Conservation (phyloP, 2,329 filamentous ascomycete genomes). For the Coniochaeta ligniaria region DNA sequence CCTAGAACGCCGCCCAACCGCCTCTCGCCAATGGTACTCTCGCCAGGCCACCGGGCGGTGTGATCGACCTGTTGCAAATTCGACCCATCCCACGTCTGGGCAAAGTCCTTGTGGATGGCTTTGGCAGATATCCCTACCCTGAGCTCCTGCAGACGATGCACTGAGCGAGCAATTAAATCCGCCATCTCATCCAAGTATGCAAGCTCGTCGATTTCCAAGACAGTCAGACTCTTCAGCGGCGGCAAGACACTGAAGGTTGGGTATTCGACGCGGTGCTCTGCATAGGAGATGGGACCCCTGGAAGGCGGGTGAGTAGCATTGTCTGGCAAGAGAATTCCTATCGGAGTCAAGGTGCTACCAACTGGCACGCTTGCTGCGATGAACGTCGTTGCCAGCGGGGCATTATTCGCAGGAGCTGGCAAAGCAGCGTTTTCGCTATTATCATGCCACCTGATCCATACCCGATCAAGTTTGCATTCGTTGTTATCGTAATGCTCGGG, state of each 20-base stretch:
- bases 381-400: neutral
- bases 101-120: conserved; percentile 41
- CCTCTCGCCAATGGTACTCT: conserved; percentile 51
- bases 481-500: conserved; percentile 52
- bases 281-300: conserved; percentile 35
- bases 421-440: conserved; percentile 42
- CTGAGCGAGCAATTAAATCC: conserved; percentile 65
- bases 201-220: conserved; percentile 77
- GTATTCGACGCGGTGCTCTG: conserved; percentile 60
- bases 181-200: conserved; percentile 79
- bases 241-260: conserved; percentile 75
- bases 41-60: conserved; percentile 47
- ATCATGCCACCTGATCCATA: conserved; percentile 82
- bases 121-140: conserved; percentile 62
- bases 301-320: conserved; percentile 20
- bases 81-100: conserved; percentile 54
- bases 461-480: conserved; percentile 59
- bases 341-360: conserved; percentile 31
- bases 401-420: conserved; percentile 6
- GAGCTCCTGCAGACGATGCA: conserved; percentile 59
- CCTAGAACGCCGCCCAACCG: conserved; percentile 63
- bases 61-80: conserved; percentile 58
- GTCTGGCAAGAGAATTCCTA: conserved; percentile 29
- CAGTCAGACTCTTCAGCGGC: conserved; percentile 65
- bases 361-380: conserved; percentile 16